These are phyloP conservation scores for Tylopilus vinaceipallidus DNA, from an alignment of 768 basidiomycete genomes.

Conservation along the genomic window DNA sequence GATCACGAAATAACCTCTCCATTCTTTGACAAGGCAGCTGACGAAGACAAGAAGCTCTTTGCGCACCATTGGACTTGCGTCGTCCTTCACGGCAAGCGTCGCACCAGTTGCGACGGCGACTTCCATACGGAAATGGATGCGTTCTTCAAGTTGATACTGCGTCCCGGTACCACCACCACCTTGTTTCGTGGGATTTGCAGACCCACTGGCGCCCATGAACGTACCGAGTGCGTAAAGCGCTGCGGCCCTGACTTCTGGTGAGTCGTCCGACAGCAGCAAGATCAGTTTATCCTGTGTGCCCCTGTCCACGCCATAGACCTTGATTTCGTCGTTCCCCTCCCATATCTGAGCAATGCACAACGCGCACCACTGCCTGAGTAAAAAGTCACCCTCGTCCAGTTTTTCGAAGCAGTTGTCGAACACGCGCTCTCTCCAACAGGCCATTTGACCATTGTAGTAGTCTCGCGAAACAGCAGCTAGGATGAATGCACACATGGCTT, in stretches of 20 bases:
- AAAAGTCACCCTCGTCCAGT: conserved; percentile 85
- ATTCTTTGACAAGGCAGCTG: conserved; percentile 92
- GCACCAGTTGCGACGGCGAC: conserved; percentile 89
- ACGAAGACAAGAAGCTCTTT: conserved; percentile 92
- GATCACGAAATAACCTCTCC: conserved; percentile 93
- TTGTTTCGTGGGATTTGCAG: conserved; percentile 57
- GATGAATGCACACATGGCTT: conserved; percentile 98
- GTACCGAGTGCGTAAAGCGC: conserved; percentile 91
- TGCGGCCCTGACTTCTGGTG: conserved; percentile 90
- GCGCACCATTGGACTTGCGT: conserved; percentile 94
- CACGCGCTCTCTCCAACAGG: conserved; percentile 76
- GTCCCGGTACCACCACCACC: conserved; percentile 88
- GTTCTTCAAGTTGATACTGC: conserved; percentile 70
- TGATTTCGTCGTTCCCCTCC: conserved; percentile 90
- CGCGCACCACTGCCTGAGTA: conserved; percentile 92
- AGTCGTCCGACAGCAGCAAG: conserved; percentile 75
- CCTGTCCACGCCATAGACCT: conserved; percentile 74
- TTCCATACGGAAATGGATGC: conserved; percentile 85
- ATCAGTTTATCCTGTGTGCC: conserved; percentile 84
- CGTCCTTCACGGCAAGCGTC: conserved; percentile 84
- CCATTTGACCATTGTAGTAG: conserved; percentile 81
- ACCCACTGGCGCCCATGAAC: conserved; percentile 87
- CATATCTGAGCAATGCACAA: conserved; percentile 94
- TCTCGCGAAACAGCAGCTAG: conserved; percentile 88
- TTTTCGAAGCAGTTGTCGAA: conserved; percentile 86